Evolutionary conservation across 1,284 basidiomycete genomes (phyloP), one percentile per base, ranked within the genome.

Genomic region (Boletus mariae): DNA sequence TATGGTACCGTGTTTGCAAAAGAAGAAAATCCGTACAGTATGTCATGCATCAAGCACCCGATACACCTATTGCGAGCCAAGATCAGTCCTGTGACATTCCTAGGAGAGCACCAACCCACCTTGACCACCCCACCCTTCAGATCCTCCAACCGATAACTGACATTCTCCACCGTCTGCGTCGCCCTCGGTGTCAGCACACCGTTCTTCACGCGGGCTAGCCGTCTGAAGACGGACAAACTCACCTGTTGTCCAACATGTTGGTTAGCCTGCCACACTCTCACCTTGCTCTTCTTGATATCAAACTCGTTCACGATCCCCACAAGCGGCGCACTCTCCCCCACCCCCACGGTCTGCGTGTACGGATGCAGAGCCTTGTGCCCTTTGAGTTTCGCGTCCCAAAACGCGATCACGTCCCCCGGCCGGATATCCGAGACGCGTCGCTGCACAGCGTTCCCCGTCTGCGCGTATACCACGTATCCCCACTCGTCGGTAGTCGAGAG

Each of bases 81-180:
- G 20, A 48, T 52, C 44, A 40, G 49, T 15, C 29, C 23, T 43
- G 20, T 42, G 23, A 45, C 11, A 45, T 8, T 17, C 15, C 3
- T n/a, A 9, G 7, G 1, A 29, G 5, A n/a, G 9, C n/a, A 31
- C 26, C 12, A 28, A 38, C 54, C 28, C 55, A 91, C 89, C 80
- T 89, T 86, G 41, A 94, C 79, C 44, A 76, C 73, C 11, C 93
- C 93, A 61, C 82, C 87, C 76, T 94, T 95, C 61, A 96, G 68
- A 75, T 96, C 94, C 49, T 96, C 93, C 63, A 94, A 71, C 49
- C 90, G 80, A 72, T 95, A 93, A 60, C 87, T 93, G 26, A 83
- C 85, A 49, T 80, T 80, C 64, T 94, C 93, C 28, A 92, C 84
- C 53, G 81, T 84, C 81, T 86, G 57, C 53, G 57, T 58, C 58